These are phyloP conservation scores for Aspergillus pseudoterreus DNA, from an alignment of 2,329 filamentous ascomycete genomes.

Conservation along the genomic window DNA sequence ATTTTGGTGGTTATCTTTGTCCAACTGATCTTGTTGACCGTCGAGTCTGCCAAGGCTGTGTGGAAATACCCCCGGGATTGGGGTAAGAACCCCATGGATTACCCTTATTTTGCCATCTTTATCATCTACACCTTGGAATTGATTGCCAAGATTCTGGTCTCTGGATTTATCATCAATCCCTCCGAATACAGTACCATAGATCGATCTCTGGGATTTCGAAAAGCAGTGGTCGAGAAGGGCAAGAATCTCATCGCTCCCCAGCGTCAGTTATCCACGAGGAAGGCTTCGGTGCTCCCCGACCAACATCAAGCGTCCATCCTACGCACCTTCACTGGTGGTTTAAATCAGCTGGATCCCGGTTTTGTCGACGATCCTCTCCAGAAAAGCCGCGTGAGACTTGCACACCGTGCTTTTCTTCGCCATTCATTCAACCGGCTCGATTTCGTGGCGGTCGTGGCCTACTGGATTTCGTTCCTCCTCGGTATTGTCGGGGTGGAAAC, in stretches of 20 bases:
- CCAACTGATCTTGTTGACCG: slow-evolving; percentile 80
- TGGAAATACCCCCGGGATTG: slow-evolving; percentile 61
- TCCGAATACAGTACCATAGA: slow-evolving; percentile 89
- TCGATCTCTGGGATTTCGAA: slow-evolving; percentile 68
- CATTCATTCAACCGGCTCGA: slow-evolving; percentile 96
- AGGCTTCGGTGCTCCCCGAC: slow-evolving; percentile 39
- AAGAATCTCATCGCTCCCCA: slow-evolving; percentile 78
- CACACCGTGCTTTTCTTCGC: slow-evolving; percentile 84
- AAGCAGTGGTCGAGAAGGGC: slow-evolving; percentile 72
- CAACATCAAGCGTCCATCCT: slow-evolving; percentile 56
- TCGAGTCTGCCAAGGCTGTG: slow-evolving; percentile 74
- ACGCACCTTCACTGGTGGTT: slow-evolving; percentile 70
- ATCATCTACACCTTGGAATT: slow-evolving; percentile 86
- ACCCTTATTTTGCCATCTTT: slow-evolving; percentile 77
- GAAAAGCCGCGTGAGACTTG: slow-evolving; percentile 78
- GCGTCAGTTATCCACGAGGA: slow-evolving; percentile 64
- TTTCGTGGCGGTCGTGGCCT: slow-evolving; percentile 90
- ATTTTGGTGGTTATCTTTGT: slow-evolving; percentile 84
- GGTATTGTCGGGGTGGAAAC: slow-evolving; percentile 67
- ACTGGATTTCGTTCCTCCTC: slow-evolving; percentile 84
- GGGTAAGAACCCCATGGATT: slow-evolving; percentile 67
- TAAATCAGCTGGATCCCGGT: slow-evolving; percentile 61
- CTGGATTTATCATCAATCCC: slow-evolving; percentile 87
- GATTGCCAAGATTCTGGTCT: slow-evolving; percentile 80
- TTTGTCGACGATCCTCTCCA: slow-evolving; percentile 63